phyloP scores from a whole-genome alignment of 768 basidiomycete genomes.

The Russula brevipes region DNA sequence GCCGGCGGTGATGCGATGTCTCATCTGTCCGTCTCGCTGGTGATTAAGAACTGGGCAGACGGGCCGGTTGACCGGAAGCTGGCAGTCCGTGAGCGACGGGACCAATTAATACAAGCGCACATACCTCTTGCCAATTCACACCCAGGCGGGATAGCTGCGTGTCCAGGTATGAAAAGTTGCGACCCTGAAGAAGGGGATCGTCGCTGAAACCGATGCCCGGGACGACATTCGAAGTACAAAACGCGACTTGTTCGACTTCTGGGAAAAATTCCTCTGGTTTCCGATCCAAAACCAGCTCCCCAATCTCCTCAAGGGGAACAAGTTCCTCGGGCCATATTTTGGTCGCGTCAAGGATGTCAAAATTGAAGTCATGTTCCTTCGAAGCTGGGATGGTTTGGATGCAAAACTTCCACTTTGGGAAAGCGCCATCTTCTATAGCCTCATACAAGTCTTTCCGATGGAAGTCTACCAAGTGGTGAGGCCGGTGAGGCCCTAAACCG shows the following conservation, averaged over 20 bases:
- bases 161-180: slow-evolving; percentile 86
- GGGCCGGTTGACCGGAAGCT: slow-evolving; percentile 80
- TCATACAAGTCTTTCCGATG: slow-evolving; percentile 83
- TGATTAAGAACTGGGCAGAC: slow-evolving; percentile 70
- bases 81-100: slow-evolving; percentile 10
- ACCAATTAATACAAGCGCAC: slow-evolving; percentile 12
- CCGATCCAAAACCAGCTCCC: slow-evolving; percentile 63
- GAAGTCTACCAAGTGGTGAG: slow-evolving; percentile 36
- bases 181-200: slow-evolving; percentile 76
- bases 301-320: slow-evolving; percentile 72
- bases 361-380: slow-evolving; percentile 76
- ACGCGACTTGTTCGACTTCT: slow-evolving; percentile 85
- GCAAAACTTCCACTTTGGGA: slow-evolving; percentile 74
- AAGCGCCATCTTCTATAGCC: slow-evolving; percentile 67
- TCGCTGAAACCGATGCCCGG: slow-evolving; percentile 59
- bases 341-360: slow-evolving; percentile 83
- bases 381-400: slow-evolving; percentile 69
- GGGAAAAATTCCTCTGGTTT: slow-evolving; percentile 74
- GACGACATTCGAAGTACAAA: slow-evolving; percentile 63
- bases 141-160: slow-evolving; percentile 80
- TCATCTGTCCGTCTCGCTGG: slow-evolving; percentile 55
- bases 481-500: background rate
- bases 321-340: slow-evolving; percentile 83
- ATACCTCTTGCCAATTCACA: slow-evolving; percentile 67
- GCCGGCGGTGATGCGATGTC: slow-evolving; percentile 54